phyloP scores from a whole-genome alignment of 2,329 filamentous ascomycete genomes.

The Raffaelea ambrosiae region DNA sequence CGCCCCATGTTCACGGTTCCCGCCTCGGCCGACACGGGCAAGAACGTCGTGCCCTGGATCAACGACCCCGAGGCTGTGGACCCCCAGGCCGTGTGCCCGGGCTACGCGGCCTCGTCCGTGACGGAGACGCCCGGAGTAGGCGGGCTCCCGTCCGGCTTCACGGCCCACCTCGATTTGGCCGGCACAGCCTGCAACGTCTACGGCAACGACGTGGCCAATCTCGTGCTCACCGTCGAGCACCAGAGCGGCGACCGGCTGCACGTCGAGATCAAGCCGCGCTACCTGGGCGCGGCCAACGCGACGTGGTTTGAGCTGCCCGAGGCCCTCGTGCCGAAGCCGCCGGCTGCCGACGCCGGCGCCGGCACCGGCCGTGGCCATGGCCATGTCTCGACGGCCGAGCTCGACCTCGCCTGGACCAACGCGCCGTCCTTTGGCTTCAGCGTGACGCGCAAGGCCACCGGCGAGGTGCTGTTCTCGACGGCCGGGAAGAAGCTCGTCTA shows the following conservation, averaged over 20 bases:
- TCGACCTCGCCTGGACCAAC: constrained; percentile 45
- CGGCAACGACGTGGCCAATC: constrained; percentile 60
- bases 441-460: constrained; percentile 26
- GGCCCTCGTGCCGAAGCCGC: constrained; percentile 50
- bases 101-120: constrained; percentile 58
- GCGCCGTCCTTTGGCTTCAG: constrained; percentile 41
- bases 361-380: neutral
- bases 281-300: constrained; percentile 51
- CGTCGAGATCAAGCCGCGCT: constrained; percentile 58
- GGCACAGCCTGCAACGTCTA: constrained; percentile 69
- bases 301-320: constrained; percentile 62
- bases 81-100: constrained; percentile 57
- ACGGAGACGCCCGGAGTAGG: constrained; percentile 11
- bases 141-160: constrained; percentile 36
- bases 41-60: constrained; percentile 51
- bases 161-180: constrained; percentile 61
- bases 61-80: constrained; percentile 54
- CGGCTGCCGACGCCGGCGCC: constrained; percentile 6
- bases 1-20: no score
- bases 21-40: constrained; percentile 26
- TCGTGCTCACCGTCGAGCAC: constrained; percentile 56
- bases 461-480: constrained; percentile 60
- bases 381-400: constrained; percentile 23
- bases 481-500: constrained; percentile 60
- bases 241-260: constrained; percentile 48